phyloP scores from a whole-genome alignment of 2,329 filamentous ascomycete species.

The Gnomoniopsis sp. region DNA sequence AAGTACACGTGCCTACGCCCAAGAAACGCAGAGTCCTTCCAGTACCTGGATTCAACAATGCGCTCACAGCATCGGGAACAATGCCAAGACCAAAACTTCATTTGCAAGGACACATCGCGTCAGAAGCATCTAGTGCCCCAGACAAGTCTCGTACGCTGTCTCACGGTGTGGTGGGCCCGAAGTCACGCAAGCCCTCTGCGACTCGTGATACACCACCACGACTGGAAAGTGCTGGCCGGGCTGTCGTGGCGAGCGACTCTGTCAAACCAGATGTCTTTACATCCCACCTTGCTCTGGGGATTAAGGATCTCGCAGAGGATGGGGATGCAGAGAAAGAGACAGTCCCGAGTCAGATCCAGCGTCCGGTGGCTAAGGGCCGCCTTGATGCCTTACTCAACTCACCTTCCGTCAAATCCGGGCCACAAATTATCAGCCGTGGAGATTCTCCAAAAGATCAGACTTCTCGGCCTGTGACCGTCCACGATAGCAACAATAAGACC shows the following conservation, averaged over 20 bases:
- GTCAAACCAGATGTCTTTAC: not conserved
- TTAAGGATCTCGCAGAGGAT: slow-evolving; percentile 14
- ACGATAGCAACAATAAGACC: not conserved
- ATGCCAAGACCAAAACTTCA: not conserved
- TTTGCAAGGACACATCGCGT: not conserved
- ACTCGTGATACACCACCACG: not conserved
- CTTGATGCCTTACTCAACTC: slow-evolving; percentile 13
- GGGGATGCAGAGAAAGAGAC: not conserved
- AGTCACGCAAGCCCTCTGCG: not conserved
- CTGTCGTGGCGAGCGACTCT: too few relatives aligned
- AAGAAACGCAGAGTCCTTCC: slow-evolving; percentile 28
- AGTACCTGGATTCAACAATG: not conserved
- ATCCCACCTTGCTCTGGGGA: slow-evolving; percentile 4
- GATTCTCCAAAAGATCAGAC: not conserved
- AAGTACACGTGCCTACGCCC: slow-evolving; percentile 40
- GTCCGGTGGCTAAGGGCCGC: slow-evolving; percentile 2
- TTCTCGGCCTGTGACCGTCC: not conserved
- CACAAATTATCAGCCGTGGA: not conserved
- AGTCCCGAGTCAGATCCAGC: not conserved
- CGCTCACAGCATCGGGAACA: not conserved
- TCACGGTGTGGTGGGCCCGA: not conserved
- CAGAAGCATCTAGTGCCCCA: not conserved
- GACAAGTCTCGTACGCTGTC: not conserved
- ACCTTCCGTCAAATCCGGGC: not conserved
- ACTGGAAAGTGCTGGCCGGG: slow-evolving; percentile 9